Conservation (phyloP, 768 basidiomycete species). For the Mycena capillaripes region DNA sequence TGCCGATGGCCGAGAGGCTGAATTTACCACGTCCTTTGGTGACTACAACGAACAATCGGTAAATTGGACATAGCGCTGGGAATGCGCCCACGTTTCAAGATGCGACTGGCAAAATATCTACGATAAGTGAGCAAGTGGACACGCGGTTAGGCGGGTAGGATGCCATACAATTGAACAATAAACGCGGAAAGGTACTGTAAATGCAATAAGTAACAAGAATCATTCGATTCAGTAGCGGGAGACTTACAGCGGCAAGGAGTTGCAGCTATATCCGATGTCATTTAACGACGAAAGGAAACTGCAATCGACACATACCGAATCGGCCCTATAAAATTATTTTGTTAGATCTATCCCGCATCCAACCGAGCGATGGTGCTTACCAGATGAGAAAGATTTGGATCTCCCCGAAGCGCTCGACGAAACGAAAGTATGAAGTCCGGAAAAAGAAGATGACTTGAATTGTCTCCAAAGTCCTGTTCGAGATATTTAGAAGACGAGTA, state of each 20-base stretch:
- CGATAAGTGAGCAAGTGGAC: background rate
- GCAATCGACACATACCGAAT: constrained; percentile 10
- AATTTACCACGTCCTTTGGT: background rate
- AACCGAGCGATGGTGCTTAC: background rate
- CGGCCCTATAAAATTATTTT: constrained; percentile 8
- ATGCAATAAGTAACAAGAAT: background rate
- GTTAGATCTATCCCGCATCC: background rate
- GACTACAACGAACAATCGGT: background rate
- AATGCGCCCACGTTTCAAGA: background rate
- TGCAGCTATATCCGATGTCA: constrained; percentile 4
- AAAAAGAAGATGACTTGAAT: constrained; percentile 26
- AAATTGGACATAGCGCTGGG: background rate
- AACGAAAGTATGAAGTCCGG: constrained; percentile 19
- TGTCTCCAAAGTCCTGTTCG: constrained; percentile 15
- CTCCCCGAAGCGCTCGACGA: constrained; percentile 14
- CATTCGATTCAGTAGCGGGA: background rate
- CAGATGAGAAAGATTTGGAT: constrained; percentile 15
- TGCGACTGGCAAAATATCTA: constrained; percentile 11
- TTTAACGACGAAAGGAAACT: background rate
- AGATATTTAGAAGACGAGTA: background rate
- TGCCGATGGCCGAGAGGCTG: background rate
- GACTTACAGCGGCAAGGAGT: constrained; percentile 17
- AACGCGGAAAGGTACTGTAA: constrained; percentile 26
- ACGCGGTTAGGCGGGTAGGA: background rate
- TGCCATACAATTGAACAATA: constrained; percentile 8